Percentiles rank a stretch among this genome's conserved stretches.
Conservation (phyloP, 768 basidiomycete species). For the Rhizopogon rudus region DNA sequence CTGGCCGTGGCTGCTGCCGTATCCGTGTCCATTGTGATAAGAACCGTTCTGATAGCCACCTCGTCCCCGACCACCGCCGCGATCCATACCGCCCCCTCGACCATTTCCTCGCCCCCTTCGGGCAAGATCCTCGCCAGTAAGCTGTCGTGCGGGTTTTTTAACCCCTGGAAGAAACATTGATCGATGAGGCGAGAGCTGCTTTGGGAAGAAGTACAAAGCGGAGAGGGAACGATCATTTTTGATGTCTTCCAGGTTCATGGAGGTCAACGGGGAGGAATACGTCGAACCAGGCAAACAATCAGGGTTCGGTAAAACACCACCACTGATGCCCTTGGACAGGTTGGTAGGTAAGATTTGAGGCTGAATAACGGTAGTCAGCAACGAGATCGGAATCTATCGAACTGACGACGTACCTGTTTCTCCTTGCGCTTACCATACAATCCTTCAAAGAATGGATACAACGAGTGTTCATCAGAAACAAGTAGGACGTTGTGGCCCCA, state of each 20-base stretch:
- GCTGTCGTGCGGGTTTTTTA: constrained; percentile 48
- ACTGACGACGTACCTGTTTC: constrained; percentile 49
- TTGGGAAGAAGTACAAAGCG: constrained; percentile 84
- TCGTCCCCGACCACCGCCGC: constrained; percentile 30
- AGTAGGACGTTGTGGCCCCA: constrained; percentile 84
- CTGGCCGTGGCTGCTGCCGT: constrained; percentile 15
- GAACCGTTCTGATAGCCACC: constrained; percentile 21
- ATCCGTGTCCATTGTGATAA: constrained; percentile 12
- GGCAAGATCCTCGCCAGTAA: constrained; percentile 64
- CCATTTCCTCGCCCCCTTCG: constrained; percentile 49
- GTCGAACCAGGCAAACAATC: constrained; percentile 90
- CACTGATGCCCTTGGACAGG: constrained; percentile 75
- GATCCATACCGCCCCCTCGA: constrained; percentile 36
- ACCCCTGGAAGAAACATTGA: constrained; percentile 79
- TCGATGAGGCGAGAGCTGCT: constrained; percentile 79
- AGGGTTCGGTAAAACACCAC: constrained; percentile 77
- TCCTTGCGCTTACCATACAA: constrained; percentile 88
- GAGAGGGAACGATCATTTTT: constrained; percentile 85
- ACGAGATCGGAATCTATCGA: neutral
- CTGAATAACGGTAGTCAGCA: constrained; percentile 35
- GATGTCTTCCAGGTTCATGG: constrained; percentile 68
- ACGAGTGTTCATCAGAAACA: constrained; percentile 74
- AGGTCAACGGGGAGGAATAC: constrained; percentile 68
- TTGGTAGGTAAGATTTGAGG: constrained; percentile 65
- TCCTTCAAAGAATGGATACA: constrained; percentile 85